Evolutionary conservation across 495 filamentous ascomycete species (phyloP).

Genomic region (Hypoxylon fragiforme): DNA sequence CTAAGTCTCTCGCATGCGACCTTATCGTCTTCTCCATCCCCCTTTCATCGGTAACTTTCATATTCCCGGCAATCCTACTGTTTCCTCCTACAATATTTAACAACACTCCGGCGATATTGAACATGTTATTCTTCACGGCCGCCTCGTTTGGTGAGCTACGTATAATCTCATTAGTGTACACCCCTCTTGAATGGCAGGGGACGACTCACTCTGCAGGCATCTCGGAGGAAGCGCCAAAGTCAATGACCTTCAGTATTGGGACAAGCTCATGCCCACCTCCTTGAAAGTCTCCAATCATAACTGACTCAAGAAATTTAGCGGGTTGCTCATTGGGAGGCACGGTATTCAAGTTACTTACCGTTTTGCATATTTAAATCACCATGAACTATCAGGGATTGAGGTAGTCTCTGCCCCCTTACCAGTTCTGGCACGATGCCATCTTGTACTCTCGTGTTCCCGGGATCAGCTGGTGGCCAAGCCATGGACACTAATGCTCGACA

Average conservation of each 20-base stretch:
- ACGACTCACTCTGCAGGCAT: conserved; percentile 1
- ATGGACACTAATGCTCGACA: conserved; percentile 27
- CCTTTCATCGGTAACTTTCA: conserved; percentile 12
- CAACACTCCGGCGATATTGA: conserved; percentile 12
- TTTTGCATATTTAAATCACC: conserved; percentile 27
- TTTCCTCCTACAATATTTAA: conserved; percentile 21
- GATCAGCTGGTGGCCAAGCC: conserved; percentile 22
- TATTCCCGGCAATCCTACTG: background rate
- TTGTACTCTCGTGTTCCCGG: background rate
- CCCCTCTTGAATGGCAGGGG: no score
- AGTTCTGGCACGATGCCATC: background rate
- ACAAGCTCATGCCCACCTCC: conserved; percentile 7
- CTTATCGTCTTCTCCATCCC: conserved; percentile 7
- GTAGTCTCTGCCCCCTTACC: conserved; percentile 6
- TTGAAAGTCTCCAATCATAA: conserved; percentile 28
- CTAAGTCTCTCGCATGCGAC: conserved; percentile 24
- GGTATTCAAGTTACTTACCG: conserved; percentile 1
- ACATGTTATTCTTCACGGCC: conserved; percentile 13
- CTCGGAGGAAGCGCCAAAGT: conserved; percentile 22
- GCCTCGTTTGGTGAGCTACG: background rate
- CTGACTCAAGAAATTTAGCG: no score
- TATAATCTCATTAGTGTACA: background rate
- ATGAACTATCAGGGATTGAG: conserved; percentile 16
- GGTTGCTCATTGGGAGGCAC: no score
- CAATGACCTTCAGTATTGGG: conserved; percentile 24